phyloP scores from a whole-genome alignment of 345 rosid genomes.

The Fremontodendron californicum region DNA sequence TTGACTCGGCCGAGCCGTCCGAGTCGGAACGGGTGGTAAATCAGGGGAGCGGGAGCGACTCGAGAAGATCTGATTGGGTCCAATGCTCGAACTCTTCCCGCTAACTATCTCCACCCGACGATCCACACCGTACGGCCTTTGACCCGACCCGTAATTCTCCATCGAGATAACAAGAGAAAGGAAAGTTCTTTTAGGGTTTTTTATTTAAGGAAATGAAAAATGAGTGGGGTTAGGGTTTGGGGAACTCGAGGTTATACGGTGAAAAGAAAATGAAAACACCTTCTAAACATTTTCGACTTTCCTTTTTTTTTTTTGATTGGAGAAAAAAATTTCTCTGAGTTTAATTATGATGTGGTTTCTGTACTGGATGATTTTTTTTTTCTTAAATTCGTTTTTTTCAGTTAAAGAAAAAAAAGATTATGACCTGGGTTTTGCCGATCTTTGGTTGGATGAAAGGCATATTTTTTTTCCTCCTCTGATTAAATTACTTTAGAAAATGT shows the following conservation, averaged over 20 bases:
- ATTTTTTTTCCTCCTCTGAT: too few relatives aligned
- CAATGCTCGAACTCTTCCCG: constrained; percentile 37
- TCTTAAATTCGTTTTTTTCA: background rate
- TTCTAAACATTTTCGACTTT: background rate
- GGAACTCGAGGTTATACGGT: background rate
- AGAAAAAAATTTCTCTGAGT: too few relatives aligned
- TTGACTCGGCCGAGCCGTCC: constrained; percentile 24
- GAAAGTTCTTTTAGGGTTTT: constrained; percentile 15
- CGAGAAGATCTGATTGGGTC: constrained; percentile 34
- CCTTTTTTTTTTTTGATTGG: background rate
- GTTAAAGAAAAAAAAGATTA: background rate
- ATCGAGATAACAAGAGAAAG: constrained; percentile 4
- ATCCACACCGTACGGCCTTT: constrained; percentile 27
- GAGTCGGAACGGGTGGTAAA: constrained; percentile 26
- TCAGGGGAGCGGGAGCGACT: constrained; percentile 27
- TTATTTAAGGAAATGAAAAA: constrained; percentile 11
- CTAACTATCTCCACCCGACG: constrained; percentile 47
- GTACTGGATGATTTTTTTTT: background rate
- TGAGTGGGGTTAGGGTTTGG: constrained; percentile 14
- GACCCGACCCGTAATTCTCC: constrained; percentile 44
- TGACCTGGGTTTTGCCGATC: too few relatives aligned
- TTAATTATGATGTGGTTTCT: background rate
- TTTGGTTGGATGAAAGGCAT: too few relatives aligned
- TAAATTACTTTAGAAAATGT: too few relatives aligned
- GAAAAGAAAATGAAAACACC: constrained; percentile 1